Evolutionary conservation across 495 filamentous ascomycete species (phyloP).

Genomic region (Penicillium soppii): DNA sequence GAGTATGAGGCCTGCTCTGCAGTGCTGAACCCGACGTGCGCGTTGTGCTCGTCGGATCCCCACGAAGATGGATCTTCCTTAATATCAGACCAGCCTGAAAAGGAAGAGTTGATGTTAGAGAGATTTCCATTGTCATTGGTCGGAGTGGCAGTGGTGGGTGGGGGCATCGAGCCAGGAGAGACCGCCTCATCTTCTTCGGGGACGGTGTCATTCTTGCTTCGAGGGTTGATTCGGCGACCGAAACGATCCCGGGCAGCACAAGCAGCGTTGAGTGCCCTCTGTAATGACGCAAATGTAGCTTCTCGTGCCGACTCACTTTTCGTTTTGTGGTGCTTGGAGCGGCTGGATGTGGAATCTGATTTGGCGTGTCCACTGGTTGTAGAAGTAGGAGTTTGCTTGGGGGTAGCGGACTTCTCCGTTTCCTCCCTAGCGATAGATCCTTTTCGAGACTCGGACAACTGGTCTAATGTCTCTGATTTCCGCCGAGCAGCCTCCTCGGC

Average conservation of each 20-base stretch:
- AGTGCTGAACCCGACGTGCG: slow-evolving; percentile 24
- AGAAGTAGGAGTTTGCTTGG: slow-evolving; percentile 30
- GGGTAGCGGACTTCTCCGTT: slow-evolving; percentile 29
- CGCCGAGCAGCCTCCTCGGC: slow-evolving; percentile 41
- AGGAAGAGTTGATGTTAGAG: slow-evolving; percentile 20
- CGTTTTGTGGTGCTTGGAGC: slow-evolving; percentile 40
- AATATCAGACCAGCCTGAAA: slow-evolving; percentile 34
- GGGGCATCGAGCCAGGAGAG: slow-evolving; percentile 36
- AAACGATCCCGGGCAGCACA: slow-evolving; percentile 41
- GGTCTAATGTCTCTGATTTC: slow-evolving; percentile 31
- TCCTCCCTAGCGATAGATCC: slow-evolving; percentile 28
- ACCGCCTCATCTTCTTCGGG: slow-evolving; percentile 24
- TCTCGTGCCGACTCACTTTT: slow-evolving; percentile 43
- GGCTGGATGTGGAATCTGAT: slow-evolving; percentile 14
- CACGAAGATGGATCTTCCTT: slow-evolving; percentile 34
- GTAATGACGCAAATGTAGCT: slow-evolving; percentile 46
- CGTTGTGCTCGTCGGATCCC: slow-evolving; percentile 28
- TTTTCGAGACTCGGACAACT: slow-evolving; percentile 22
- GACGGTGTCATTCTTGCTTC: slow-evolving; percentile 15
- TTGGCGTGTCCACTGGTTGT: slow-evolving; percentile 24
- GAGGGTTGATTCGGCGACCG: slow-evolving; percentile 19
- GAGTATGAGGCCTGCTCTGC: slow-evolving; percentile 15
- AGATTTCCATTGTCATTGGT: slow-evolving; percentile 14
- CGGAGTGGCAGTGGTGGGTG: slow-evolving; percentile 15
- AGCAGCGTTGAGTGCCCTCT: slow-evolving; percentile 46